Evolutionary conservation across 2,329 filamentous ascomycete genomes (phyloP).

Genomic region (Lachnellula hyalina): DNA sequence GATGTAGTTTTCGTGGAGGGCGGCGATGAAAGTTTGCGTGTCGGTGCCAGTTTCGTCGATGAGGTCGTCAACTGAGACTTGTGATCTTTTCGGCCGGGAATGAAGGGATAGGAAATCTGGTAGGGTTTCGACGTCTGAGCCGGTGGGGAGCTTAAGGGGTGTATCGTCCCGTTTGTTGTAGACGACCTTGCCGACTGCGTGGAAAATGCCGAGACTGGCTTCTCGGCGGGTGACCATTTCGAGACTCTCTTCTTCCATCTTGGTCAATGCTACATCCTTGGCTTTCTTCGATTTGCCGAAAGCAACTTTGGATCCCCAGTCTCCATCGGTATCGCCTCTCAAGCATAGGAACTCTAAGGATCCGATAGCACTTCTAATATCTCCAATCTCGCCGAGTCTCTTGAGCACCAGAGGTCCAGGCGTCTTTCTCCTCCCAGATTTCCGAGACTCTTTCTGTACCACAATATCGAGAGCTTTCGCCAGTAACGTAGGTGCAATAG

Average conservation of each 20-base stretch:
- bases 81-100: slow-evolving; percentile 55
- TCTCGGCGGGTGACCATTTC: slow-evolving; percentile 81
- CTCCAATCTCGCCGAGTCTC: slow-evolving; percentile 77
- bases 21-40: slow-evolving; percentile 80
- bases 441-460: slow-evolving; percentile 77
- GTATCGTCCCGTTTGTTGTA: slow-evolving; percentile 82
- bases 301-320: slow-evolving; percentile 69
- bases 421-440: slow-evolving; percentile 68
- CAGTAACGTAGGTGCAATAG: slow-evolving; percentile 80
- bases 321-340: slow-evolving; percentile 67
- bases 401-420: slow-evolving; percentile 76
- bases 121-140: slow-evolving; percentile 47
- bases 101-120: slow-evolving; percentile 54
- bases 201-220: slow-evolving; percentile 87
- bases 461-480: slow-evolving; percentile 77
- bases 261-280: slow-evolving; percentile 60
- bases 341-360: slow-evolving; percentile 89
- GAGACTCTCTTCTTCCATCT: slow-evolving; percentile 72
- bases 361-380: slow-evolving; percentile 87
- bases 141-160: slow-evolving; percentile 34
- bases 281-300: slow-evolving; percentile 62
- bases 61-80: slow-evolving; percentile 68
- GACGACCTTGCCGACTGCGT: slow-evolving; percentile 90
- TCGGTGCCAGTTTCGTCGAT: slow-evolving; percentile 93
- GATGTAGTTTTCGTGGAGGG: slow-evolving; percentile 89